A percentile compares a stretch with the other conserved stretches of the same genome.
These are phyloP conservation scores for Nemania sp. DNA, from an alignment of 2,329 filamentous ascomycete genomes.

Conservation along the genomic window DNA sequence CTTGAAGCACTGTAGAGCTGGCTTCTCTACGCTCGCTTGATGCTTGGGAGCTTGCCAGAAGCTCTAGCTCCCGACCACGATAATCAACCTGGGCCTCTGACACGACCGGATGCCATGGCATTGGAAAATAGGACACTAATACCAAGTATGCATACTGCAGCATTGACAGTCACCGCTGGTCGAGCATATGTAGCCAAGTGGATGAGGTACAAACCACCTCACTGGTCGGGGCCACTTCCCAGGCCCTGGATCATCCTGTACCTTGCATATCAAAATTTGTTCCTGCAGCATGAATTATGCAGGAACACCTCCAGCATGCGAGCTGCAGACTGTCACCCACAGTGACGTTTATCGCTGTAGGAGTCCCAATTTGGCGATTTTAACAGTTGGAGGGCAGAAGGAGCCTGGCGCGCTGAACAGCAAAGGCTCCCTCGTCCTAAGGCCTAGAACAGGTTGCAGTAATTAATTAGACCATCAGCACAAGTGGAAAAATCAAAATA, in stretches of 20 bases:
- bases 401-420: not conserved
- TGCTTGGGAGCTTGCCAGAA: slow-evolving; percentile 6
- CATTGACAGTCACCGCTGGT: slow-evolving; percentile 26
- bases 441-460: too few relatives aligned
- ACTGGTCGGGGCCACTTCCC: slow-evolving; percentile 10
- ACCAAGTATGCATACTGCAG: slow-evolving; percentile 25
- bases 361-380: not conserved
- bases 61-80: slow-evolving; percentile 3
- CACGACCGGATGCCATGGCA: slow-evolving; percentile 20
- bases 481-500: too few relatives aligned
- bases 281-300: slow-evolving; percentile 38
- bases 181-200: slow-evolving; percentile 18
- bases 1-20: not conserved
- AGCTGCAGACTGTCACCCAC: slow-evolving; percentile 28
- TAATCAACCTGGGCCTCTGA: slow-evolving; percentile 7
- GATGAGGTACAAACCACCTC: slow-evolving; percentile 13
- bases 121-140: slow-evolving; percentile 24
- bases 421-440: too few relatives aligned
- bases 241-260: slow-evolving; percentile 26
- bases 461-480: too few relatives aligned
- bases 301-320: slow-evolving; percentile 39
- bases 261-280: slow-evolving; percentile 39
- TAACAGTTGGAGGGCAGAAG: not conserved
- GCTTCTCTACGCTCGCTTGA: slow-evolving; percentile 11
- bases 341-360: slow-evolving; percentile 12